Evolutionary conservation across 139 green algal species (phyloP), one percentile per base, ranked within the genome.

Genomic region (Chlorella sp.): DNA sequence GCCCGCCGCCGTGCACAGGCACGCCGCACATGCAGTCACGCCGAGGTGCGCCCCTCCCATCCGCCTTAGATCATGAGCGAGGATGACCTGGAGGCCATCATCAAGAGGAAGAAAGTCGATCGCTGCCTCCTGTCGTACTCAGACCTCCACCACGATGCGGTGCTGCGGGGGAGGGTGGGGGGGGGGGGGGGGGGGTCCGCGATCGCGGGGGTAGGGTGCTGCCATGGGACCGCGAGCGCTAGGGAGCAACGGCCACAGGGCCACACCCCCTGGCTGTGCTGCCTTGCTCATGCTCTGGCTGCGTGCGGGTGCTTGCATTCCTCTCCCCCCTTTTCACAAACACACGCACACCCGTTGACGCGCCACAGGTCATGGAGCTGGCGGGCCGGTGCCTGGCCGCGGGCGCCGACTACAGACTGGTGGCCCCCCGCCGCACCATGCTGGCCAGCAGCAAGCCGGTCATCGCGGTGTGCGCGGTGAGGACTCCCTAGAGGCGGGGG

Each of bases 281-380:
- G n/a, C n/a, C n/a, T n/a, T n/a, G n/a, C n/a, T n/a, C n/a, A n/a
- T n/a, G n/a, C n/a, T n/a, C n/a, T n/a, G n/a, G n/a, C n/a, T n/a
- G n/a, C n/a, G n/a, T n/a, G n/a, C n/a, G n/a, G n/a, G n/a, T n/a
- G n/a, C n/a, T n/a, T n/a, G n/a, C n/a, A n/a, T n/a, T n/a, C n/a
- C n/a, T n/a, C n/a, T 41, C 21, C n/a, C 27, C 63, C 73, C 60
- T 14, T 79, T 4, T 38, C 73, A 0, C 38, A 61, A 5, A 31
- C 35, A n/a, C 45, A 48, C n/a, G n/a, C n/a, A n/a, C n/a, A n/a
- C n/a, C n/a, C n/a, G n/a, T n/a, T n/a, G n/a, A n/a, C n/a, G n/a
- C 23, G 67, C n/a, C n/a, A n/a, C n/a, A 79, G 19, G 77, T 88
- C 8, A 74, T 79, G 50, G n/a, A 45, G 48, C 70, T 88, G 33